Base-by-base conservation (phyloP, 768 basidiomycete species). In the Leccinum imitatum region DNA sequence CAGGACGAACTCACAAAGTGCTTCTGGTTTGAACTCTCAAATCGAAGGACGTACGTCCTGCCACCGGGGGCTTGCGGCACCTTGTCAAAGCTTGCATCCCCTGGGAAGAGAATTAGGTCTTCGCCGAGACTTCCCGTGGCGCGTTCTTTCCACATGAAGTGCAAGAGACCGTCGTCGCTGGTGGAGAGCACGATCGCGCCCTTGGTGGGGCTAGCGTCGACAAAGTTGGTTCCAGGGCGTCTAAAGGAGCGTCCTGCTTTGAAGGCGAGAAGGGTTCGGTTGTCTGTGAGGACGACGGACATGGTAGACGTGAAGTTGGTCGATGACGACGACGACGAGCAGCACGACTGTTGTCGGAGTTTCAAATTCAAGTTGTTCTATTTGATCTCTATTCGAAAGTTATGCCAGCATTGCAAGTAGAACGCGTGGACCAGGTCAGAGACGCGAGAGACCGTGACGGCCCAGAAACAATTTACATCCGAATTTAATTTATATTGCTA, bases 61-160 rank as follows among this genome's bases (percentile, higher is more conserved):
- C 90, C 91, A 33, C 78, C 78, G 0, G 76, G 69, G 10, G 88
- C 82, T 67, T 92, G 84, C 2, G 82, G 61, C 10, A 95, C 89
- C 73, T 87, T 89, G 65, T 80, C 80, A 69, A 97, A 93, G 1
- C 80, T 83, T 4, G 94, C 93, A 73, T 97, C 94, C 2, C 84
- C 82, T 1, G 93, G 92, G 72, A 95, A 92, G 56, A 96, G 76
- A 63, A 96, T 93, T 57, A 95, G 76, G 67, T 97, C 94, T 77
- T 93, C 91, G 65, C 87, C 87, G 9, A 81, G 73, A 14, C 74
- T 74, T 50, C 83, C 80, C 3, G 84, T 87, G 13, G 77, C 77
- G 66, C 91, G 78, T 70, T 91, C 86, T 76, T 85, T 89, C 91
- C 91, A 93, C 56, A 83, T 77, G 65, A 93, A 90, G 72, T 89